Base-by-base conservation (phyloP, 768 basidiomycete genomes). In the Leccinum disarticulatum region DNA sequence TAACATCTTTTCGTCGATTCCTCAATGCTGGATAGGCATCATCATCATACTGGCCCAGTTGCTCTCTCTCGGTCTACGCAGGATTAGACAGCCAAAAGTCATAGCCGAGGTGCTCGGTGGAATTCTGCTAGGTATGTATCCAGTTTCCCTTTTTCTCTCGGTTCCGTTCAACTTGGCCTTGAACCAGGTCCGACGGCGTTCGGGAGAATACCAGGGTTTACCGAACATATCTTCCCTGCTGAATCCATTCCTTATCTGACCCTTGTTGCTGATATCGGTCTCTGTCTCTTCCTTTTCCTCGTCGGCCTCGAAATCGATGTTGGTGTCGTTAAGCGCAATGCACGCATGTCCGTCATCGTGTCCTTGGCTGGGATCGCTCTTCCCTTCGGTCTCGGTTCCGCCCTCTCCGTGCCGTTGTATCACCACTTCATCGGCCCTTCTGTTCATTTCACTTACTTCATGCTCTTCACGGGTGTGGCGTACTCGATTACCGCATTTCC, bases 391-490 rank as follows among this genome's bases (percentile, higher is more conserved):
- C 75, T 98, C 3, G 96, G 96, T 1, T 82, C 88, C 0, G 88
- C 80, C 0, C 77, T 89, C 47, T 81, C 86, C 1, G 81, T 93
- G 4, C 91, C 87, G 0, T 9, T 73, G 27, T 74, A 69, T 50
- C 59, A 64, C 51, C 69, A 48, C 6, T 98, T 95, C 74, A 83
- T 93, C 63, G 82, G 88, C 68, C 73, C 76, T 1, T 77, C 74
- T 50, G 80, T 88, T 52, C 80, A 86, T 55, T 96, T 94, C 73
- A 88, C 91, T 0, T 81, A 96, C 71, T 98, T 98, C 74, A 87
- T 97, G 83, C 85, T 99, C 38, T 98, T 98, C 74, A 87, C 91
- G 10, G 94, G 93, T 14, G 93, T 95, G 22, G 93, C 94, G 1
- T 94, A 87, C 76, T 88, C 89, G 3, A 93, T 93, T 67, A 93